Evolutionary conservation across 768 basidiomycete genomes (phyloP).

Genomic region (Amanita rubescens): DNA sequence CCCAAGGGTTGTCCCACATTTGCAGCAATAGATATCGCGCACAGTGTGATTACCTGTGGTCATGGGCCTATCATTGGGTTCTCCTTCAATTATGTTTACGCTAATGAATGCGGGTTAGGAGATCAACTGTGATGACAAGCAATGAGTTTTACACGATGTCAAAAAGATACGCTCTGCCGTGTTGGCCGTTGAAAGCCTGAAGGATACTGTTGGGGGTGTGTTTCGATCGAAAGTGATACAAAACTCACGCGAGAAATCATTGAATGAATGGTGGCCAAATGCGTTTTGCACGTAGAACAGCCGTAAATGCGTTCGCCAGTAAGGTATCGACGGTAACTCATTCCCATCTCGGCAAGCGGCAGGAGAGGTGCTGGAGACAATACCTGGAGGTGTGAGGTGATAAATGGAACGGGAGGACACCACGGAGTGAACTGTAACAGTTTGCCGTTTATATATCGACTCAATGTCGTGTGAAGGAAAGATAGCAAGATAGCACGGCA

Average conservation of each 20-base stretch:
- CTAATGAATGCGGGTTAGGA: constrained; percentile 32
- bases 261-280: constrained; percentile 84
- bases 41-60: constrained; percentile 96
- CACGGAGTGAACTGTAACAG: not conserved
- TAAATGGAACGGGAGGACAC: not conserved
- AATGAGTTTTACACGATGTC: constrained; percentile 72
- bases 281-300: constrained; percentile 80
- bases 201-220: constrained; percentile 10
- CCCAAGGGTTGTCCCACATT: constrained; percentile 80
- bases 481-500: constrained; percentile 6
- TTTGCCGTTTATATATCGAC: constrained; percentile 5
- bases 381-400: not conserved
- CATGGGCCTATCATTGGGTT: constrained; percentile 89
- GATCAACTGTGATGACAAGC: not conserved
- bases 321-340: constrained; percentile 85
- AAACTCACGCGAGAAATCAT: constrained; percentile 80
- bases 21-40: constrained; percentile 89
- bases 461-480: constrained; percentile 12
- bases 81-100: constrained; percentile 87
- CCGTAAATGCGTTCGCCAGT: constrained; percentile 82
- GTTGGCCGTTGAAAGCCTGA: constrained; percentile 95
- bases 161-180: constrained; percentile 92
- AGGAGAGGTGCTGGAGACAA: constrained; percentile 6
- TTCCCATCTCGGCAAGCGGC: constrained; percentile 56
- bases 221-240: constrained; percentile 6